Percentiles rank a stretch among this genome's conserved stretches.
These are phyloP conservation scores for Zymoseptoria brevis DNA, from an alignment of 2,329 filamentous ascomycete species.

Conservation along the genomic window DNA sequence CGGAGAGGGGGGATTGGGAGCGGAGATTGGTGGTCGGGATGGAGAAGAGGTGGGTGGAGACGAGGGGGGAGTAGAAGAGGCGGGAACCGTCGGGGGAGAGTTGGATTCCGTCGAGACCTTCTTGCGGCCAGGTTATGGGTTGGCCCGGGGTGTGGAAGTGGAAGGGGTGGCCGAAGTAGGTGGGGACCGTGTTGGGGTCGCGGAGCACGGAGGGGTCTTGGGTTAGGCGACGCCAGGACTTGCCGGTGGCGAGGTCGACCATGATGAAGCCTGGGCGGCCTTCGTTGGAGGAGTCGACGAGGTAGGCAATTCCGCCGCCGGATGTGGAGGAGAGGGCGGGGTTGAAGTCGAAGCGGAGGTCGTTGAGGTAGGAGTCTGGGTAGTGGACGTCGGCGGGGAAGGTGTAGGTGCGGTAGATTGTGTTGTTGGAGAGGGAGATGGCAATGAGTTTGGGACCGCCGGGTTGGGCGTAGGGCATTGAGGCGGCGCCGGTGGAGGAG, in stretches of 20 bases:
- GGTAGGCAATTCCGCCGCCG: conserved; percentile 38
- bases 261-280: conserved; percentile 42
- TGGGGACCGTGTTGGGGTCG: conserved; percentile 25
- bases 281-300: conserved; percentile 41
- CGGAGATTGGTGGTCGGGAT: conserved; percentile 28
- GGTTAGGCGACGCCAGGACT: conserved; percentile 35
- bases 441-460: conserved; percentile 41
- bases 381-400: conserved; percentile 38
- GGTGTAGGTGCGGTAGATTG: conserved; percentile 35
- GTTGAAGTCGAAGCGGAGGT: conserved; percentile 41
- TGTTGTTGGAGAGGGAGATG: conserved; percentile 36
- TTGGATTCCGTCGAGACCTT: conserved; percentile 34
- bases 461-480: conserved; percentile 38
- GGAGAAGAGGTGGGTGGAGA: conserved; percentile 30
- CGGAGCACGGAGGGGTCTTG: conserved; percentile 29
- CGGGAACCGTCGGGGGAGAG: conserved; percentile 30
- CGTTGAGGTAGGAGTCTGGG: conserved; percentile 42
- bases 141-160: conserved; percentile 23
- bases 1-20: conserved; percentile 27
- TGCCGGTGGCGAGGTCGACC: conserved; percentile 36
- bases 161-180: conserved; percentile 27
- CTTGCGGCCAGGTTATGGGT: conserved; percentile 21
- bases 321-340: conserved; percentile 31
- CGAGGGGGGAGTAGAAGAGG: conserved; percentile 39
- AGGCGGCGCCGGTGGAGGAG: conserved; percentile 29